A percentile compares a stretch with the other conserved stretches of the same genome.
Evolutionary conservation across 176 grass and related monocot species (phyloP).

Genomic region (Cenchrus fungigraminus): DNA sequence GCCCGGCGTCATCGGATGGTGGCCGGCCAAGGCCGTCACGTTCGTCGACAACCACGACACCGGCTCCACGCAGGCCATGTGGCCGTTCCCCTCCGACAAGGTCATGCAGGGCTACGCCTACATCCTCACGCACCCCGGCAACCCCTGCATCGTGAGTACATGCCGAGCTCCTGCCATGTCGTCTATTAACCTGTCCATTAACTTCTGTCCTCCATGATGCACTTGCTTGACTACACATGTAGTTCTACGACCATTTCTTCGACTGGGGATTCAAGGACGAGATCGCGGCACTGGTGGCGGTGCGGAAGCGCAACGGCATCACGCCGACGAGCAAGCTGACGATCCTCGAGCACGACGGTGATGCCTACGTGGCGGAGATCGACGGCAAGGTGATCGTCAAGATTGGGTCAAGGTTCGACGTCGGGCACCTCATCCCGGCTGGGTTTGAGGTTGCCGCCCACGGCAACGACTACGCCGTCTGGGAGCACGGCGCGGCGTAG

Average conservation of each 20-base stretch:
- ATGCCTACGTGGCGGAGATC: slow-evolving; percentile 50
- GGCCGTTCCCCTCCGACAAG: slow-evolving; percentile 80
- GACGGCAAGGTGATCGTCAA: slow-evolving; percentile 43
- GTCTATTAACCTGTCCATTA: no score
- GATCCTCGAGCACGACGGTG: slow-evolving; percentile 38
- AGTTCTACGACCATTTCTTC: slow-evolving; percentile 63
- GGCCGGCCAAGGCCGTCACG: slow-evolving; percentile 73
- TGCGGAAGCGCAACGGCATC: slow-evolving; percentile 49
- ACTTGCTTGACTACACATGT: background rate
- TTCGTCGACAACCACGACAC: slow-evolving; percentile 91
- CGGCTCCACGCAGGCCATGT: slow-evolving; percentile 63
- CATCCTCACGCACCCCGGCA: slow-evolving; percentile 79
- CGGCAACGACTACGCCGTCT: slow-evolving; percentile 53
- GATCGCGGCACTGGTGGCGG: slow-evolving; percentile 47
- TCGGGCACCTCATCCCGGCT: slow-evolving; percentile 29
- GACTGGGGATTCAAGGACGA: slow-evolving; percentile 36
- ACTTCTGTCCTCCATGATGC: background rate
- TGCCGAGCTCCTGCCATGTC: no score
- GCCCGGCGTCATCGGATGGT: slow-evolving; percentile 64
- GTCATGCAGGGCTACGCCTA: slow-evolving; percentile 87
- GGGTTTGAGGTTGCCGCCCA: slow-evolving; percentile 15
- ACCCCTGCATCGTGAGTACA: slow-evolving; percentile 65
- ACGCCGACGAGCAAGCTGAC: slow-evolving; percentile 32
- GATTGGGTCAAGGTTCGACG: slow-evolving; percentile 46
- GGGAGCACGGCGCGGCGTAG: slow-evolving; percentile 19